Base-by-base conservation (phyloP, 352 stramenopile species). In the Phytophthora sp. region DNA sequence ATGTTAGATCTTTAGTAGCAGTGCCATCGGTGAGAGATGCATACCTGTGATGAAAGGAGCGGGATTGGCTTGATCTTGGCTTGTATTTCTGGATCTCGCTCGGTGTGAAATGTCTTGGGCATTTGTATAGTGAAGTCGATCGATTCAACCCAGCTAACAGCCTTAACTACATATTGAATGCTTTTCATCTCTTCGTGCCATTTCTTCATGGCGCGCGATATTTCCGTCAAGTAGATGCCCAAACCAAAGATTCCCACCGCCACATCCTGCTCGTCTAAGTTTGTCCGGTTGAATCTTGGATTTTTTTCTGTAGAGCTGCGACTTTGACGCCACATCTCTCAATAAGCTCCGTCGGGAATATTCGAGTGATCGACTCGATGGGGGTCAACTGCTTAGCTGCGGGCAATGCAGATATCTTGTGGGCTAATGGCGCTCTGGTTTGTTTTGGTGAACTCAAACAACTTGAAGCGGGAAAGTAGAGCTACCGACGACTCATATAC, bases 111-210 rank as follows among this genome's bases (percentile, higher is more conserved):
- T 16, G 5, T 3, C 3, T 38, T 27, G 7, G 35, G 36, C 4
- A 50, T 41, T 6, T 2, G 11, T n/a, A 49, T 3, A 3, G 21
- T 58, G 24, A 49, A 50, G 36, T 58, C 35, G 9, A 58, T 42
- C 7, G 35, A 50, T 2, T n/a, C 24, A 21, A 58, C n/a, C 51
- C 35, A 58, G 0, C 23, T 21, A 2, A 50, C 23, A 18, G 51
- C 36, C 9, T 49, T 49, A 16, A 41, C 36, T 1, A 33, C 29
- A 33, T 9, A 24, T 2, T 16, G 35, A 8, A 50, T n/a, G 4
- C 13, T 50, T 18, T 47, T 45, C 35, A 39, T 50, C 7, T 23
- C 51, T 23, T 9, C 7, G 51, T 58, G 51, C 36, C 36, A 58
- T n/a, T 49, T 26, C 20, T 47, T 49, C 51, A 58, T 58, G 23